A percentile compares a stretch with the other conserved stretches of the same genome.
These are phyloP conservation scores for Russula sp. DNA, from an alignment of 768 basidiomycete species.

Conservation along the genomic window DNA sequence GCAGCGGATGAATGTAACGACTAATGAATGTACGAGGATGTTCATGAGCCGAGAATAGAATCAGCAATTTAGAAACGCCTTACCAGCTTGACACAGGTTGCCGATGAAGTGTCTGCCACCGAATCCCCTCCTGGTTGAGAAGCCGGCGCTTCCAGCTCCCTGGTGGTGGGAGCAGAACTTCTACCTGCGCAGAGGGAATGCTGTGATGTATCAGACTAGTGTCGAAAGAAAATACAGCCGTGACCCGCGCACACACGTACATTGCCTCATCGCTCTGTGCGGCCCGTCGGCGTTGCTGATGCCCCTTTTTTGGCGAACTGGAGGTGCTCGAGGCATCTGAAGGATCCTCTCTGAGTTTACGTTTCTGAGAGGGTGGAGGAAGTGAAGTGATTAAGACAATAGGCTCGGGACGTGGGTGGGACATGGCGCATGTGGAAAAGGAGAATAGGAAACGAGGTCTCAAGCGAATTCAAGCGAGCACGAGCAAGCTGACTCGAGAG, in stretches of 20 bases:
- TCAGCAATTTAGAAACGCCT: neutral
- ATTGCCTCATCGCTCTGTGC: neutral
- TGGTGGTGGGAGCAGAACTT: constrained; percentile 10
- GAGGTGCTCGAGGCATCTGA: no score
- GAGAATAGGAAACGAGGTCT: neutral
- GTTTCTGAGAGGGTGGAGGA: neutral
- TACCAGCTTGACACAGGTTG: neutral
- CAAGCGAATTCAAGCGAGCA: no score
- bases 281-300: neutral
- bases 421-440: neutral
- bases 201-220: neutral
- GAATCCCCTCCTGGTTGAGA: neutral
- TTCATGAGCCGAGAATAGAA: neutral
- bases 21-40: neutral
- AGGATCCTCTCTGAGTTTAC: constrained; percentile 20
- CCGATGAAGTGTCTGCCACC: no score
- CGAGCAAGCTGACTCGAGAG: neutral
- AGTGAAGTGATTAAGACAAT: neutral
- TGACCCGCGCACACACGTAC: constrained; percentile 23
- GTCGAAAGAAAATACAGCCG: constrained; percentile 23
- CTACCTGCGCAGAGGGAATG: constrained; percentile 2
- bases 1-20: neutral
- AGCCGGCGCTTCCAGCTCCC: constrained; percentile 15
- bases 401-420: neutral
- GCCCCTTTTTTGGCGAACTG: neutral